Base-by-base conservation (phyloP, 345 rosid genomes). In the Carallia pectinifolia region DNA sequence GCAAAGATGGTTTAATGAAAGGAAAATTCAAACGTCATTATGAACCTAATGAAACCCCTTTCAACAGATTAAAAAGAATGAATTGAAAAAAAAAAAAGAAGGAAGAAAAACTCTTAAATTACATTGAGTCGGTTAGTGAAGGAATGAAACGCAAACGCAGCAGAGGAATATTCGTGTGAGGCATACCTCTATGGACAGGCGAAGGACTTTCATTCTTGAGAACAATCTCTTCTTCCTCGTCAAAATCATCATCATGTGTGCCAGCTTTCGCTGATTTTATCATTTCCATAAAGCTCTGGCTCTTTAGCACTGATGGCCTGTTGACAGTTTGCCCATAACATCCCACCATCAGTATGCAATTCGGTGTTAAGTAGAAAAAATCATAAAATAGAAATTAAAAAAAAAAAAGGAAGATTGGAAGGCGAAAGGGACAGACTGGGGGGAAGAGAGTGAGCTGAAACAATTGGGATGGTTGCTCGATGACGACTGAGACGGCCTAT, bases 281-380 rank as follows among this genome's bases (percentile, higher is more conserved):
- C 97, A 96, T 90, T 52, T 90, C 97, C 80, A 92, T 82, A 77
- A 96, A 96, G 87, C 97, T 92, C 69, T 86, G 89, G 79, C 83
- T 82, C 81, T 82, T 90, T 53, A 76, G 72, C 69, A 84, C 89
- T 58, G 85, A 73, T 50, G 85, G 80, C 80, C 99, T 95, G 86
- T 72, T 74, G 37, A 72, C 4, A 27, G 60, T 56, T 56, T 56
- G 16, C 16, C 50, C 50, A 12, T 44, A 12, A 44, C 50, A 56
- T 27, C 16, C 15, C 60, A 56, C 15, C 17, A 56, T 56, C 31
- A 9, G 50, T 13, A 56, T 9, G n/a, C 4, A 56, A 56, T 4
- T 27, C 4, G 60, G 31, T 56, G 31, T 23, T 55, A 19, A 9
- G 31, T 56, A 9, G 6, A 27, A 33, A 23, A 27, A 13, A 56